Evolutionary conservation across 352 stramenopile species (phyloP).

Genomic region (Globisporangium heterothallicum): DNA sequence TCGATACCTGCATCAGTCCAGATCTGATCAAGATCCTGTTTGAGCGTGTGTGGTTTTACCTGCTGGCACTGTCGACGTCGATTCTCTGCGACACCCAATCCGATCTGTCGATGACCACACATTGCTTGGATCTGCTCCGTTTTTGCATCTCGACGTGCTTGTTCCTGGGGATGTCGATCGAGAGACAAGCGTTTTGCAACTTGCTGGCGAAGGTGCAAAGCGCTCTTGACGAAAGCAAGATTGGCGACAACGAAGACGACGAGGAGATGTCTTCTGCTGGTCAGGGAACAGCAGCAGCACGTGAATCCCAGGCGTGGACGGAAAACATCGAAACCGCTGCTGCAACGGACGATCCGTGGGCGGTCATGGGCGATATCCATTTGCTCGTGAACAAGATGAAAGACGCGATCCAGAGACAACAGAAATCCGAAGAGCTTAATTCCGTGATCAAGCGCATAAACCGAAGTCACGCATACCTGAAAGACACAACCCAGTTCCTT

Average conservation of each 20-base stretch:
- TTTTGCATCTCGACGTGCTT: conserved; percentile 82
- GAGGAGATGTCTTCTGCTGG: too few relatives aligned
- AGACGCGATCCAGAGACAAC: conserved; percentile 78
- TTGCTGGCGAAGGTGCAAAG: conserved; percentile 66
- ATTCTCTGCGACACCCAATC: conserved; percentile 78
- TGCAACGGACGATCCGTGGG: conserved; percentile 64
- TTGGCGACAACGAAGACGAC: conserved; percentile 15
- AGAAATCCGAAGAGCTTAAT: conserved; percentile 79
- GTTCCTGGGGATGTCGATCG: conserved; percentile 71
- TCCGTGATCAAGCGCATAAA: conserved; percentile 89
- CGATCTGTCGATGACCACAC: conserved; percentile 72
- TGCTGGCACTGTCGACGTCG: conserved; percentile 82
- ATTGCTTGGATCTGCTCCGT: conserved; percentile 76
- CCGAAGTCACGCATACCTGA: conserved; percentile 88
- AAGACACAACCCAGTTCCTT: conserved; percentile 94
- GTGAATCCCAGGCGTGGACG: conserved; percentile 33
- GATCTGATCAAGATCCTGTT: conserved; percentile 92
- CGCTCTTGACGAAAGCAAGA: conserved; percentile 35
- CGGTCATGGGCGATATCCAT: conserved; percentile 87
- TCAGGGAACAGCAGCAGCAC: neutral
- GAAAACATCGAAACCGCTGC: conserved; percentile 62
- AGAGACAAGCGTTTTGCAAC: conserved; percentile 74
- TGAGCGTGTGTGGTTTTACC: conserved; percentile 93
- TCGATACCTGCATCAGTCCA: conserved; percentile 84
- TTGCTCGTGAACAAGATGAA: conserved; percentile 88